Evolutionary conservation across 148 eudicot species (phyloP), one percentile per base, ranked within the genome.

Genomic region (Rhododendron mucronatum): DNA sequence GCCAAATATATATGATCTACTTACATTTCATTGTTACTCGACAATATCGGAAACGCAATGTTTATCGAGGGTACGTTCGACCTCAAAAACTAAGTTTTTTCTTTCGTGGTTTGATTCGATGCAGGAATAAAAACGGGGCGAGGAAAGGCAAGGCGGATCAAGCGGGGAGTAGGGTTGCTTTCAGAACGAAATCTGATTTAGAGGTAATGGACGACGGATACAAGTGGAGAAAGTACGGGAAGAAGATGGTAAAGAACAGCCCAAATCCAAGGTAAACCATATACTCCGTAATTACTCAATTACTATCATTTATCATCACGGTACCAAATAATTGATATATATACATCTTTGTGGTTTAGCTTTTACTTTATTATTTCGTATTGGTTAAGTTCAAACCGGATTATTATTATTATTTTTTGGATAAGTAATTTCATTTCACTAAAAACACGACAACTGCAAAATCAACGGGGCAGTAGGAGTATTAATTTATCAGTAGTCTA

Each of bases 201-300:
- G 85, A 83, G 16, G 16, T 83, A 2, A 45, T 83, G 61, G 85
- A 83, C 23, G 85, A 83, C 12, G 85, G 85, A 45, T 83, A 47
- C 78, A 83, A 83, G 48, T 83, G 85, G 85, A 67, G 85, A 7
- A 83, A 83, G 78, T 83, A 83, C 2, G 85, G 85, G 44, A 83
- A 83, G 85, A 83, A 83, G 78, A 83, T 83, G 85, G 85, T 83
- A 3, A 83, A 83, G 41, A 83, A 83, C 85, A 69, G 18, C 45
- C 45, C 78, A 69, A 69, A 83, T 71, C 85, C 85, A 69, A 83
- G 85, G 85, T 83, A 83, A 7, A 26, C 26, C n/a, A 2, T 51
- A 4, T 41, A 41, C 45, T 41, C 45, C 44, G 44, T 41, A 41
- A 20, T 7, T 20, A 20, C n/a, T 65, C 2, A 65, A 65, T 65